Evolutionary conservation across 192 early-diverging fungal genomes (phyloP).

Genomic region (Umbelopsis sp.): DNA sequence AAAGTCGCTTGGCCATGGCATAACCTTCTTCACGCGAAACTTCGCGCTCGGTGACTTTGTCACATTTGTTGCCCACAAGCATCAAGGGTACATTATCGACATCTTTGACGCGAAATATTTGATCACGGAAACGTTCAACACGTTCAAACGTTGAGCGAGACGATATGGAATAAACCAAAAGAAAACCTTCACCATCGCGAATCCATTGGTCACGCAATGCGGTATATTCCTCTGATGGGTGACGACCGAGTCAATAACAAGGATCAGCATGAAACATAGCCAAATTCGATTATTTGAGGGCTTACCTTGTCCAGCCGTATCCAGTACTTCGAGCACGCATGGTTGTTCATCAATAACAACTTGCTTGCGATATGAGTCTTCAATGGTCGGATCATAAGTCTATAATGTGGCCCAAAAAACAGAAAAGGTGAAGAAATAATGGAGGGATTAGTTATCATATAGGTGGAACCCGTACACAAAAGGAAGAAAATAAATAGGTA

Average conservation of each 20-base stretch:
- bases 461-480: neutral
- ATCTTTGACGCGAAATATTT: constrained; percentile 87
- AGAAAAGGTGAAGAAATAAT: neutral
- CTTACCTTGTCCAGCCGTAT: constrained; percentile 90
- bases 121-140: constrained; percentile 79
- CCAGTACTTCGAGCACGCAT: constrained; percentile 96
- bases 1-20: constrained; percentile 68
- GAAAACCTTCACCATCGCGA: constrained; percentile 79
- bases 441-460: neutral
- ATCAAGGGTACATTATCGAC: constrained; percentile 83
- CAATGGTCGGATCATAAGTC: constrained; percentile 98
- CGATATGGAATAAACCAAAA: constrained; percentile 89
- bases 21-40: constrained; percentile 81
- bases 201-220: constrained; percentile 83
- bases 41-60: constrained; percentile 77
- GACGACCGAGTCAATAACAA: neutral
- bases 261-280: neutral
- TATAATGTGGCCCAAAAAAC: constrained; percentile 15
- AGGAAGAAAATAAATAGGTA: neutral
- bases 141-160: constrained; percentile 84
- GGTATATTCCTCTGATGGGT: constrained; percentile 68
- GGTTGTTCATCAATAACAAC: constrained; percentile 96
- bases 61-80: constrained; percentile 91
- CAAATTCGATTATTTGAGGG: neutral
- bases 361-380: constrained; percentile 97